Evolutionary conservation across 805 yeast species (phyloP), one percentile per base, ranked within the genome.

Genomic region (Blastobotrys terrestris): DNA sequence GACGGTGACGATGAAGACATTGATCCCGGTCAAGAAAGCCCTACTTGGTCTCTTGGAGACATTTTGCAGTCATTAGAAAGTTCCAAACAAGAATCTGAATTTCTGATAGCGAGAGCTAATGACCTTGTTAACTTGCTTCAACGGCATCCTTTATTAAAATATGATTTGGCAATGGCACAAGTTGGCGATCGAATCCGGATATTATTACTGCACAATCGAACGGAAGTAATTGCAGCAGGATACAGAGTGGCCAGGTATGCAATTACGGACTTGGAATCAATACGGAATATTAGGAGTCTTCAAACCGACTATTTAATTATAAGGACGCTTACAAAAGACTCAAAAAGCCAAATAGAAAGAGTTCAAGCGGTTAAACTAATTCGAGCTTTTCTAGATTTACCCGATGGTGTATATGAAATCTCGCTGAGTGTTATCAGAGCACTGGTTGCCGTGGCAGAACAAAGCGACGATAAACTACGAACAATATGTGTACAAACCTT

Each of bases 311-410:
- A 79, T 1, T 80, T 84, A 55, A 65, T 89, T 3, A 78, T 87
- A 1, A 73, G 81, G 14, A 76, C 95, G 0, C 68, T 92, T 35
- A 75, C 86, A 0, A 81, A 81, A 49, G 84, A 81, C 19, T 70
- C 75, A 39, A 66, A 79, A 2, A 67, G 63, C 53, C 76, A 80
- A 20, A 67, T 80, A 1, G 96, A 91, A 61, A 77, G 90, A 55
- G 84, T 81, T 46, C 89, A 90, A 61, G 94, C 95, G 0, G 62
- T 92, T 31, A 85, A 84, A 60, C 70, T 89, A 21, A 69, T 89
- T 0, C 73, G 97, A 26, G 72, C 76, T 31, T 80, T 86, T 53
- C 60, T 86, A 2, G 82, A 77, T 41, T 70, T 81, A 2, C 75
- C 74, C 1, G 70, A 64, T 63, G 92, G 89, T 1, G 68, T 74